phyloP scores from a whole-genome alignment of 164 flowering plant species.

The Saururus chinensis region DNA sequence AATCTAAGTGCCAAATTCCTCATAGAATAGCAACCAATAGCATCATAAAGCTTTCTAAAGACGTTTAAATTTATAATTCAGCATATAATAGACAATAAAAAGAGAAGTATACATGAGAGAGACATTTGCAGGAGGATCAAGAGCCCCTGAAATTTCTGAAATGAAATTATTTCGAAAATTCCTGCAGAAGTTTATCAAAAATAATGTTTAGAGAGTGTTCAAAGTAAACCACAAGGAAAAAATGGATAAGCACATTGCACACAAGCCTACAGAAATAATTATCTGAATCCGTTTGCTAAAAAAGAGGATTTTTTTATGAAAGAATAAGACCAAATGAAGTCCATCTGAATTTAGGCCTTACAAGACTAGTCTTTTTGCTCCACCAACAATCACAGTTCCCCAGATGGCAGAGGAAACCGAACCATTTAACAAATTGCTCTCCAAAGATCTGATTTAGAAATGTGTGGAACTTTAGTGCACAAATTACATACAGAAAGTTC shows the following conservation, averaged over 20 bases:
- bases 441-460: constrained; percentile 38
- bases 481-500: background rate
- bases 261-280: no score
- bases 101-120: constrained; percentile 40
- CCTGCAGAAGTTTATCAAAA: no score
- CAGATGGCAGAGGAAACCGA: constrained; percentile 43
- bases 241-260: no score
- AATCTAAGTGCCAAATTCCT: no score
- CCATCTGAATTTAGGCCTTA: constrained; percentile 21
- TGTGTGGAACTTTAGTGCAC: background rate
- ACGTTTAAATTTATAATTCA: no score
- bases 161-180: constrained; percentile 58
- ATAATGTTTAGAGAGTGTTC: no score
- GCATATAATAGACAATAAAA: no score
- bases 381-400: constrained; percentile 35
- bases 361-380: constrained; percentile 38
- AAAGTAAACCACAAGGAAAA: no score
- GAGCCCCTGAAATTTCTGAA: constrained; percentile 33
- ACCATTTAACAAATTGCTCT: constrained; percentile 44
- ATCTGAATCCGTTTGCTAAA: no score
- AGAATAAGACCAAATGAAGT: background rate
- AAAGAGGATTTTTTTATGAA: no score
- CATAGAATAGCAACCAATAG: no score
- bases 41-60: no score
- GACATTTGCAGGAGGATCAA: constrained; percentile 60